These are phyloP conservation scores for Gamarada debralockiae DNA, from an alignment of 495 filamentous ascomycete species.

Conservation along the genomic window DNA sequence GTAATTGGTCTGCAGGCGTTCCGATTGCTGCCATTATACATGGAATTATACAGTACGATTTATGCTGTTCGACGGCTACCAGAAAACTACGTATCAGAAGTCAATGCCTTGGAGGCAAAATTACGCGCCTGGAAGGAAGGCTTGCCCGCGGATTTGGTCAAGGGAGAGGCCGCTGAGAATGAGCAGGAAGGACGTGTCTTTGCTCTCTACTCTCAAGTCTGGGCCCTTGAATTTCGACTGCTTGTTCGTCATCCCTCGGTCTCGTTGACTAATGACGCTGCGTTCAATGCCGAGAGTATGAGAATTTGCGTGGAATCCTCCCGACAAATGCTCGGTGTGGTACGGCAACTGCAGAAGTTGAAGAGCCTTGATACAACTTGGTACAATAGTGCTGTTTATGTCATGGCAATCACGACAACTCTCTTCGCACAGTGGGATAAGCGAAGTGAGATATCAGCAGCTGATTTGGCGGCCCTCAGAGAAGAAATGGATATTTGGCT, in stretches of 20 bases:
- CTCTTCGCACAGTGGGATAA: conserved; percentile 68
- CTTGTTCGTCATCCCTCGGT: conserved; percentile 69
- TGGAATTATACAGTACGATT: conserved; percentile 68
- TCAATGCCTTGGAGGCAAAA: conserved; percentile 58
- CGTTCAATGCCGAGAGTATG: conserved; percentile 61
- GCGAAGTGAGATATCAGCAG: conserved; percentile 48
- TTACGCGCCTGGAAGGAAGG: conserved; percentile 51
- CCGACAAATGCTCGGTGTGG: conserved; percentile 55
- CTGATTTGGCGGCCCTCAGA: conserved; percentile 51
- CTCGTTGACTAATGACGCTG: conserved; percentile 54
- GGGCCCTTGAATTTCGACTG: conserved; percentile 43
- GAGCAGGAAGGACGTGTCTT: conserved; percentile 49
- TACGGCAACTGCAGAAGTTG: conserved; percentile 52
- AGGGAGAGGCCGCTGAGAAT: conserved; percentile 34
- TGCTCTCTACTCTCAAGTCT: conserved; percentile 43
- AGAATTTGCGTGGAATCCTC: conserved; percentile 64
- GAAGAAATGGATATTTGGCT: conserved; percentile 69
- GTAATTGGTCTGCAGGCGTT: conserved; percentile 58
- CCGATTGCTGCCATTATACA: conserved; percentile 55
- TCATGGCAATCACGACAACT: conserved; percentile 69
- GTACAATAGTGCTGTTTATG: conserved; percentile 66
- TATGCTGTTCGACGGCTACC: conserved; percentile 60
- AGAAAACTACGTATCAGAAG: conserved; percentile 55
- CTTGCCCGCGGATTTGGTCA: conserved; percentile 50
- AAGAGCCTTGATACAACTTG: conserved; percentile 79